Percentiles rank a stretch among this genome's conserved stretches.
Conservation (phyloP, 108 stramenopile genomes). For the Cyclotella cryptica region DNA sequence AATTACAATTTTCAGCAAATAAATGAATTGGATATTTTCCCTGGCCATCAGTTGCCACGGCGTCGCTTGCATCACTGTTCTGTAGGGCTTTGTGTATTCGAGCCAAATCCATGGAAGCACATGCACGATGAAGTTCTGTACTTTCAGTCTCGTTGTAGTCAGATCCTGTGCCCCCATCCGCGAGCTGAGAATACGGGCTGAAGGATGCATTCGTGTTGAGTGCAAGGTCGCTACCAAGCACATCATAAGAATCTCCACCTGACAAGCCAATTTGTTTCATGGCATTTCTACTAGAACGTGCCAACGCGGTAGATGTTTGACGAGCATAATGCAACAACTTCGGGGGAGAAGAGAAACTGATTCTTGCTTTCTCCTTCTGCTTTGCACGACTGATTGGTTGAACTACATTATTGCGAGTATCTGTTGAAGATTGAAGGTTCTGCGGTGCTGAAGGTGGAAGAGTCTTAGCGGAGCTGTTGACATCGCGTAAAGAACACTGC, state of each 20-base stretch:
- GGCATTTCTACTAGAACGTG: conserved; percentile 29
- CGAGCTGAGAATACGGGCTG: neutral
- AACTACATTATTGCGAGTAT: neutral
- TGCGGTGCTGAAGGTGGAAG: neutral
- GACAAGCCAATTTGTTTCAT: conserved; percentile 39
- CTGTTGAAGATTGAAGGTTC: neutral
- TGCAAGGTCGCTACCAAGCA: conserved; percentile 7
- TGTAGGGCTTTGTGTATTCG: conserved; percentile 23
- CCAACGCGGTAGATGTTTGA: conserved; percentile 29
- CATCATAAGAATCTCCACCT: conserved; percentile 33
- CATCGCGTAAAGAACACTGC: neutral
- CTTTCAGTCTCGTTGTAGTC: conserved; percentile 25
- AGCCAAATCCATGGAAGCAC: conserved; percentile 32
- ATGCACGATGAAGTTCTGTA: conserved; percentile 49
- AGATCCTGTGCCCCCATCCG: neutral
- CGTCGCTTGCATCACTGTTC: neutral
- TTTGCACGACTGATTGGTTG: neutral
- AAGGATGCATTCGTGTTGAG: conserved; percentile 1
- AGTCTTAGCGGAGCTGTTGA: neutral
- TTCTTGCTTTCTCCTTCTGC: conserved; percentile 3
- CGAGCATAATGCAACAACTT: conserved; percentile 19
- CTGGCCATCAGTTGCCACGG: conserved; percentile 13
- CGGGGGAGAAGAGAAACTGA: conserved; percentile 17
- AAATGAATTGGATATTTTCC: conserved; percentile 43
- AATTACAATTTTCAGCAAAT: conserved; percentile 26